These are phyloP conservation scores for Cerioporus squamosus DNA, from an alignment of 1,284 basidiomycete species.

Conservation along the genomic window DNA sequence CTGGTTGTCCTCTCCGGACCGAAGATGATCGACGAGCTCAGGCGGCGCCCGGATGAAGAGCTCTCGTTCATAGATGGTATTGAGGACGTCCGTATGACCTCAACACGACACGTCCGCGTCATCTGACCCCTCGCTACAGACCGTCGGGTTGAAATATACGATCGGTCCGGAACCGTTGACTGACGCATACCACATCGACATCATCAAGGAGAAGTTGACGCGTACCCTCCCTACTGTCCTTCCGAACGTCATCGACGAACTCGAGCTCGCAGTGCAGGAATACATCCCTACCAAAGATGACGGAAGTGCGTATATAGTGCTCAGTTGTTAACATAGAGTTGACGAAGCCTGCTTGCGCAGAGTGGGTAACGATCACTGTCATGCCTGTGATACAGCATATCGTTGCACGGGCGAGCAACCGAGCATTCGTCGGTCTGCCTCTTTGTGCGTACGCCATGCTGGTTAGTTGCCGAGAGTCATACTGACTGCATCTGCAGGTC, in stretches of 20 bases:
- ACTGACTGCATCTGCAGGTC: slow-evolving; percentile 15
- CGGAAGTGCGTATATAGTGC: not conserved
- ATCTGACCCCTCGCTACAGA: not conserved
- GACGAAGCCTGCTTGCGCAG: slow-evolving; percentile 7
- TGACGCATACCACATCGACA: slow-evolving; percentile 32
- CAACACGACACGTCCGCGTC: too few species aligned
- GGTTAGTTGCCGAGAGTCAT: too few species aligned
- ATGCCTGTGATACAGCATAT: slow-evolving; percentile 25
- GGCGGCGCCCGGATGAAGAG: slow-evolving; percentile 34
- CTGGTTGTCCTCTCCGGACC: slow-evolving; percentile 32
- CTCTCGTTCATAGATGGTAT: slow-evolving; percentile 32
- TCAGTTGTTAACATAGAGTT: too few species aligned
- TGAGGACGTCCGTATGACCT: slow-evolving; percentile 29
- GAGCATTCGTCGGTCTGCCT: slow-evolving; percentile 35
- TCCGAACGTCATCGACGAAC: slow-evolving; percentile 33
- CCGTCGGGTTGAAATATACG: slow-evolving; percentile 26
- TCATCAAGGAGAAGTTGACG: slow-evolving; percentile 31
- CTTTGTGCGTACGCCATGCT: slow-evolving; percentile 22
- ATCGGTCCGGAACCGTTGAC: slow-evolving; percentile 27
- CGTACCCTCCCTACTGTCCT: slow-evolving; percentile 28
- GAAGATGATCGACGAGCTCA: slow-evolving; percentile 33
- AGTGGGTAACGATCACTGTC: slow-evolving; percentile 24
- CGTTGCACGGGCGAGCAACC: slow-evolving; percentile 29
- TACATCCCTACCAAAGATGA: slow-evolving; percentile 15
- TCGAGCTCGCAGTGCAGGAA: slow-evolving; percentile 25